A percentile compares a stretch with the other conserved stretches of the same genome.
Conservation (phyloP, 768 basidiomycete species). For the Suillus decipiens region DNA sequence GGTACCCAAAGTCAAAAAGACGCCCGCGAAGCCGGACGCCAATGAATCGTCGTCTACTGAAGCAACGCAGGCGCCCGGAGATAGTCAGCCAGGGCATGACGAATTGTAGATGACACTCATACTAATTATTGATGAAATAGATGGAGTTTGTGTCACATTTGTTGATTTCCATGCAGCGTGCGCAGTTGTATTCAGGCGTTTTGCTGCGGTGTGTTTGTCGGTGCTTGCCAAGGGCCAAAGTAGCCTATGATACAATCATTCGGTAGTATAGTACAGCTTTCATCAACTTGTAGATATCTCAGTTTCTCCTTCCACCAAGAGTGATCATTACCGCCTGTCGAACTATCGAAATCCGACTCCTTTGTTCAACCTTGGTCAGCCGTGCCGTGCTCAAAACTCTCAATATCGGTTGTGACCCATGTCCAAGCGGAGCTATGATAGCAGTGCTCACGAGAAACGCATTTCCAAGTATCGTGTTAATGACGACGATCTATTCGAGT, state of each 20-base stretch:
- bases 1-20: slow-evolving; percentile 63
- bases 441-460: slow-evolving; percentile 69
- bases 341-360: slow-evolving; percentile 1
- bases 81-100: slow-evolving; percentile 29
- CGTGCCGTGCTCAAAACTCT: background rate
- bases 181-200: background rate
- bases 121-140: slow-evolving; percentile 18
- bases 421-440: slow-evolving; percentile 76
- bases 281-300: slow-evolving; percentile 2
- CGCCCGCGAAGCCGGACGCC: slow-evolving; percentile 31
- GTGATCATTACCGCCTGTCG: background rate
- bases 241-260: background rate
- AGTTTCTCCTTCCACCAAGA: slow-evolving; percentile 1
- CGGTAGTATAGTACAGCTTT: slow-evolving; percentile 8
- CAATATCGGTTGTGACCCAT: slow-evolving; percentile 17
- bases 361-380: slow-evolving; percentile 3
- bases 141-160: slow-evolving; percentile 8
- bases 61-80: slow-evolving; percentile 16
- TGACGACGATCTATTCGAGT: slow-evolving; percentile 89
- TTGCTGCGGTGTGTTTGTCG: slow-evolving; percentile 23
- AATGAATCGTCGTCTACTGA: slow-evolving; percentile 20
- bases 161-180: background rate
- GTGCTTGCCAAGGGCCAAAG: slow-evolving; percentile 20
- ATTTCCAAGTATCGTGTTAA: slow-evolving; percentile 75
- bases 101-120: slow-evolving; percentile 26